These are phyloP conservation scores for Monilinia vaccinii-corymbosi DNA, from an alignment of 2,329 filamentous ascomycete genomes.

Conservation along the genomic window DNA sequence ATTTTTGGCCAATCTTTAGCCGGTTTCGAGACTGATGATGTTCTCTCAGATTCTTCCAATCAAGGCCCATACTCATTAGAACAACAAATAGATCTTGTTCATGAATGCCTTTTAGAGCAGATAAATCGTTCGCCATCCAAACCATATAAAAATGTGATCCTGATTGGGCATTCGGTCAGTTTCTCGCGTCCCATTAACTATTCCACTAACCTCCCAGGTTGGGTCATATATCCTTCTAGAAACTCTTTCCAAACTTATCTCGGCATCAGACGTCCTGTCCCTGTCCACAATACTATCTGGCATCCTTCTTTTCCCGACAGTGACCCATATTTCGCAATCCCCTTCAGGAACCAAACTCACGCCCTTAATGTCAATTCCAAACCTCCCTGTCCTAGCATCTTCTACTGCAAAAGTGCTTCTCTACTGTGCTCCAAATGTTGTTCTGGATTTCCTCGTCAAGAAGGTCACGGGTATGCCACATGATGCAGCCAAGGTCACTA, in stretches of 20 bases:
- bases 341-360: slow-evolving; percentile 47
- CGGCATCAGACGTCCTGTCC: slow-evolving; percentile 17
- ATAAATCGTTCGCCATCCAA: slow-evolving; percentile 25
- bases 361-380: slow-evolving; percentile 32
- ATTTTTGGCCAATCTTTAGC: slow-evolving; percentile 49
- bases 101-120: slow-evolving; percentile 15
- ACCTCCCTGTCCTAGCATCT: slow-evolving; percentile 22
- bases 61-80: slow-evolving; percentile 37
- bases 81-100: slow-evolving; percentile 37
- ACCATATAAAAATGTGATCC: slow-evolving; percentile 48
- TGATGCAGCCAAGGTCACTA: slow-evolving; percentile 41
- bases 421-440: slow-evolving; percentile 32
- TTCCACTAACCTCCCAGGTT: slow-evolving; percentile 36
- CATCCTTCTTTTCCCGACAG: slow-evolving; percentile 64
- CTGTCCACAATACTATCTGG: slow-evolving; percentile 31
- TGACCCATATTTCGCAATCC: slow-evolving; percentile 60
- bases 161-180: slow-evolving; percentile 69
- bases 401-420: slow-evolving; percentile 31
- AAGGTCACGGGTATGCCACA: slow-evolving; percentile 39
- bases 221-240: slow-evolving; percentile 65
- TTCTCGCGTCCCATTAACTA: slow-evolving; percentile 61
- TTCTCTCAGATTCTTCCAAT: slow-evolving; percentile 29
- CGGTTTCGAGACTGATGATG: slow-evolving; percentile 45
- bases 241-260: slow-evolving; percentile 40
- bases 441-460: slow-evolving; percentile 37